Base-by-base conservation (phyloP, 2,329 filamentous ascomycete genomes). In the Ophiosphaerella korrae region DNA sequence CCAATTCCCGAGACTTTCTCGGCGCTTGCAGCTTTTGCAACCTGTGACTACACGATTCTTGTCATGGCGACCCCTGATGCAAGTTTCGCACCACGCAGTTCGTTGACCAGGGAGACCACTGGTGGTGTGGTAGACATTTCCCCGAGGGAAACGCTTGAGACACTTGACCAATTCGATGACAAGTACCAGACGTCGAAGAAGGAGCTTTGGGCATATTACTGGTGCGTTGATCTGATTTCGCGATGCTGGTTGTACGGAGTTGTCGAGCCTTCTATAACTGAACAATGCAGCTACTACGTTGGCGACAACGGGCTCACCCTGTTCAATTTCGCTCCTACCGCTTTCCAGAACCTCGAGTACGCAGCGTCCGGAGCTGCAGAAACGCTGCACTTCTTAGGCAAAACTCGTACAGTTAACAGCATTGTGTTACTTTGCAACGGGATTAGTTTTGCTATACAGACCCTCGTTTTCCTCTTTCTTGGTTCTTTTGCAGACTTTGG, bases 361-460 rank as follows among this genome's bases (percentile, higher is more conserved):
- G 82, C 86, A 66, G 84, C 85, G 0, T 84, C 83, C 3, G 78
- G 82, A 7, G 76, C 82, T 42, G 76, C 75, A 8, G 79, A 77
- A 1, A 75, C 81, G 1, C 70, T 88, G 21, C 59, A 63, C 2
- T 88, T 88, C 53, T 80, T 81, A 1, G 85, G 85, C 12, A 74
- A 74, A 34, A 70, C 78, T 21, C 57, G 67, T 9, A 63, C 54
- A 1, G 59, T 68, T 46, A 62, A 68, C 36, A 61, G 57, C 9
- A 67, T 88, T 47, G 84, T 89, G 3, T 74, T 89, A 7, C 75
- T 88, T 0, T 79, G 80, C 66, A 88, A 88, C 62, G 86, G 87
- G 45, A 84, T 88, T 49, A 85, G 81, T 13, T 89, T 89, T 64
- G 84, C 85, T 1, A 80, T 87, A 32, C 86, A 89, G 65, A 81